Conservation (phyloP, 352 stramenopile genomes). For the Globisporangium spinosum region DNA sequence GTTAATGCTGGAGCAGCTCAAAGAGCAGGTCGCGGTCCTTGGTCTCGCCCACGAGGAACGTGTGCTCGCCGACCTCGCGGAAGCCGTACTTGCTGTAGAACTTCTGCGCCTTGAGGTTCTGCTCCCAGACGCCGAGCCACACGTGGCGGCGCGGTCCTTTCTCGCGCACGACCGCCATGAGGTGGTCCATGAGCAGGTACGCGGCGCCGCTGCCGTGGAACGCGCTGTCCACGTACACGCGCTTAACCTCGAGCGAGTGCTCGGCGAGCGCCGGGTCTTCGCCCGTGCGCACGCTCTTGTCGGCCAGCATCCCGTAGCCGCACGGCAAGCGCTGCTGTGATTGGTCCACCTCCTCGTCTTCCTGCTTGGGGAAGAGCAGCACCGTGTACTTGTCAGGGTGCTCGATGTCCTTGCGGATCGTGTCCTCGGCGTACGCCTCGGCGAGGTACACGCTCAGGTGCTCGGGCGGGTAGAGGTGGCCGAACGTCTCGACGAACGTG, state of each 20-base stretch:
- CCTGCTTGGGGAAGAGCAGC: constrained; percentile 20
- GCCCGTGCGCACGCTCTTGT: constrained; percentile 23
- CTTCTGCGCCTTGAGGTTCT: constrained; percentile 29
- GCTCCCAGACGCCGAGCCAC: constrained; percentile 34
- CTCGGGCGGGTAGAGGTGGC: constrained; percentile 22
- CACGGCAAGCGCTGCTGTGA: constrained; percentile 10
- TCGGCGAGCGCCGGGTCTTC: constrained; percentile 16
- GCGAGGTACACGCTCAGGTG: constrained; percentile 21
- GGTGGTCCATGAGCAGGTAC: constrained; percentile 27
- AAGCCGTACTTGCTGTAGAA: constrained; percentile 38
- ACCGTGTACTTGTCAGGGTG: constrained; percentile 26
- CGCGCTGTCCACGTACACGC: constrained; percentile 28
- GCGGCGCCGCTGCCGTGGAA: constrained; percentile 27
- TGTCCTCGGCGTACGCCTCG: constrained; percentile 16
- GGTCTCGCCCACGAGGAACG: constrained; percentile 21
- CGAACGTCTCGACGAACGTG: constrained; percentile 32
- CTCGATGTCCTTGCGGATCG: constrained; percentile 23
- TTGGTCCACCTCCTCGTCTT: background rate
- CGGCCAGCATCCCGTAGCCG: constrained; percentile 26
- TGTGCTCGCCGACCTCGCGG: constrained; percentile 26
- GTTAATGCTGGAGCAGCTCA: constrained; percentile 16
- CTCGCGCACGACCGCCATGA: constrained; percentile 22
- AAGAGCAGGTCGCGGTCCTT: constrained; percentile 24
- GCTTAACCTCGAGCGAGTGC: constrained; percentile 30
- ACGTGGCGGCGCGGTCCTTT: constrained; percentile 18